Percentiles rank a stretch among this genome's conserved stretches.
These are phyloP conservation scores for Metarhizium anisopliae DNA, from an alignment of 2,329 filamentous ascomycete genomes.

Conservation along the genomic window DNA sequence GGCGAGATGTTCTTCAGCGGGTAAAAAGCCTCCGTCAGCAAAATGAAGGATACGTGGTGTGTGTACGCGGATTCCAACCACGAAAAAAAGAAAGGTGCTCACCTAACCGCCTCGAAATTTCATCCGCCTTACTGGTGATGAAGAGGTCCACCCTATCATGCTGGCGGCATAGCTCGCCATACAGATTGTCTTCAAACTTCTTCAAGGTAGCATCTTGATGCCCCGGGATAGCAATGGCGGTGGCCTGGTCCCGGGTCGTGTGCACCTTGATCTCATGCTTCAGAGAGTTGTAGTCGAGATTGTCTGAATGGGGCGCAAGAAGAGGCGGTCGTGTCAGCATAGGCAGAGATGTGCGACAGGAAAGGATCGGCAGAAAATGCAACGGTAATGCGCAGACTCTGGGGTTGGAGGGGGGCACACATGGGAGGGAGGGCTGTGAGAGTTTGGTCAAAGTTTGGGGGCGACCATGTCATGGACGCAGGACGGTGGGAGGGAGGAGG, in stretches of 20 bases:
- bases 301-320: slow-evolving; percentile 41
- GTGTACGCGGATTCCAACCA: background rate
- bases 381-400: background rate
- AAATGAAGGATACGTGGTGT: too few relatives aligned
- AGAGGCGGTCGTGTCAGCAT: background rate
- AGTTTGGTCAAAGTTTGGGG: too few relatives aligned
- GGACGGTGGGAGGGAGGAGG: too few relatives aligned
- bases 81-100: background rate
- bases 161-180: slow-evolving; percentile 60
- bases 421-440: too few relatives aligned
- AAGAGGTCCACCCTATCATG: slow-evolving; percentile 73
- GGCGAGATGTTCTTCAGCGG: slow-evolving; percentile 35
- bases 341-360: background rate
- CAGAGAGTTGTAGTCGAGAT: slow-evolving; percentile 82
- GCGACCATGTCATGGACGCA: too few relatives aligned
- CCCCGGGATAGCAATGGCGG: slow-evolving; percentile 66
- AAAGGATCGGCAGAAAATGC: background rate
- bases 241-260: slow-evolving; percentile 61
- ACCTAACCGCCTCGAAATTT: slow-evolving; percentile 64
- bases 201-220: slow-evolving; percentile 49
- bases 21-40: background rate
- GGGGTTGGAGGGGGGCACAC: too few relatives aligned
- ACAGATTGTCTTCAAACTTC: slow-evolving; percentile 65
- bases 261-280: slow-evolving; percentile 78
- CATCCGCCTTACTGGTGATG: slow-evolving; percentile 69